Evolutionary conservation across 257 asterid genomes (phyloP).

Genomic region (Solanum tarijense): DNA sequence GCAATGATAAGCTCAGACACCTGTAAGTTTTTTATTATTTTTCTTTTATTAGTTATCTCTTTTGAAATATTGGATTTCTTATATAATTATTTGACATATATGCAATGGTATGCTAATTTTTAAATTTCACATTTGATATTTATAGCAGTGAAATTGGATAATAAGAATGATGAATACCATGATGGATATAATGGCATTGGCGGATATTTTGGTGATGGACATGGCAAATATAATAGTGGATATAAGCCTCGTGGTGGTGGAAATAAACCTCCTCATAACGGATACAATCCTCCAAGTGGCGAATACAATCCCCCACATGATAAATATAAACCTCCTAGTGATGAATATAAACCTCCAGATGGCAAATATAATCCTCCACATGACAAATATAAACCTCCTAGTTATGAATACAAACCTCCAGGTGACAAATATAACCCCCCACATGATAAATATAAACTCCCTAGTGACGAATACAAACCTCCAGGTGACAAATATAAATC

Average conservation of each 20-base stretch:
- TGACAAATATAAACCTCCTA: background rate
- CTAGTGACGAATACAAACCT: background rate
- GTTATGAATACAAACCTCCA: background rate
- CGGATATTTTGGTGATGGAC: background rate
- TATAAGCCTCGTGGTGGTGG: background rate
- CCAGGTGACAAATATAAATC: no score
- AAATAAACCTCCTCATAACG: background rate
- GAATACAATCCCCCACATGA: background rate
- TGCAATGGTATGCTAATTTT: background rate
- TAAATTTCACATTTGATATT: background rate
- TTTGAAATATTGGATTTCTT: background rate
- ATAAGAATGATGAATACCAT: background rate
- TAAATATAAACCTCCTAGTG: no score
- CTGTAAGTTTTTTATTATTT: background rate
- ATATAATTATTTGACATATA: background rate
- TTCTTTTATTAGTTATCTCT: background rate
- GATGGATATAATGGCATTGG: background rate
- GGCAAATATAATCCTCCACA: background rate
- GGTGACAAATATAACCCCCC: background rate
- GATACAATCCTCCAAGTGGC: background rate
- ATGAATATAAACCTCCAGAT: fast-evolving
- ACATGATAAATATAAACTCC: background rate
- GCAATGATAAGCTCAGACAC: background rate
- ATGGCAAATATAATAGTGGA: background rate
- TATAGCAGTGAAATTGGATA: background rate